Base-by-base conservation (phyloP, 2,329 filamentous ascomycete species). In the Calonectria henricotiae region DNA sequence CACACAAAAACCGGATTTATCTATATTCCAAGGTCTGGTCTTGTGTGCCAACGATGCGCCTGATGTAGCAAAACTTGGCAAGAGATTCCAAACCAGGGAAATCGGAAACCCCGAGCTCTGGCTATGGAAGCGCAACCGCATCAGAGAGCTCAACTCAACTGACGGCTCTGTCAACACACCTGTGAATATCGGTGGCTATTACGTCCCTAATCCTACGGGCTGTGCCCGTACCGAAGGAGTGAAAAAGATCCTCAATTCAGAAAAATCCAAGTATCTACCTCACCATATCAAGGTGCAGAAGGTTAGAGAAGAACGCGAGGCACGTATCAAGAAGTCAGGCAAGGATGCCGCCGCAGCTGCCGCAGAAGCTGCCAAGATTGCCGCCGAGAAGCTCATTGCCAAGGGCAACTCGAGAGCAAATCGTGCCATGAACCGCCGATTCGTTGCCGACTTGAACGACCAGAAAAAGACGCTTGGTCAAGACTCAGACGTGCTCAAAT, bases 241-340 rank as follows among this genome's bases (percentile, higher is more conserved):
- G 78, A 96, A 97, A 86, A 97, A 96, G 86, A 98, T 99, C 67
- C 89, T 97, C 72, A 97, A 99, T 81, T 94, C 94, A 0, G 96
- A 99, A 82, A 99, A 99, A 85, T 98, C 95, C 32, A 98, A 98
- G 80, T 99, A 99, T 80, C 88, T 99, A 8, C 96, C 96, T 46
- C 96, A 99, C 86, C 95, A 97, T 74, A 96, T 99, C 84, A 97
- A 97, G 79, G 94, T 99, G 23, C 94, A 96, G 81, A 96, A 93
- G 83, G 94, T 93, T 27, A 91, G 95, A 62, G 95, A 98, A 82
- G 95, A 96, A 82, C 93, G 95, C n/a, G 93, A 98, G 82, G 92
- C 92, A n/a, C 86, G 87, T 51, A 89, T 82, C 79, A 93, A 88
- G 84, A 90, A 87, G 85, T 92, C 86, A 75, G 91, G 88, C 69